Evolutionary conservation across 768 basidiomycete species (phyloP), one percentile per base, ranked within the genome.

Genomic region (Russula ochroleuca): DNA sequence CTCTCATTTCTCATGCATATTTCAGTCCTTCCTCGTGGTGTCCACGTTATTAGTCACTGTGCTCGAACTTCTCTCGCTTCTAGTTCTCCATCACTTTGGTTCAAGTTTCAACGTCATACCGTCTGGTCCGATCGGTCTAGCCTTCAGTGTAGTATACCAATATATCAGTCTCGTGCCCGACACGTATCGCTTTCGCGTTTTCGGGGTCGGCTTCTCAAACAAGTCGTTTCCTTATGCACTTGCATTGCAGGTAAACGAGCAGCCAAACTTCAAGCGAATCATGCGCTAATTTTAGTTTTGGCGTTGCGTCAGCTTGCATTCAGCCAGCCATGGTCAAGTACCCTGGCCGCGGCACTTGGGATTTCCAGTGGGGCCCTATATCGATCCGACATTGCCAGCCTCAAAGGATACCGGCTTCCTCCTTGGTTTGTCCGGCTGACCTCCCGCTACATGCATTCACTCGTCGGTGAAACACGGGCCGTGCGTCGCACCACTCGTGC

Each of bases 91-190:
- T 68, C 80, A 82, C 41, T 60, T 85, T 19, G 86, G 90, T 49
- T 55, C 64, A 17, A 51, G 31, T 4, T 72, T 94, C 60, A 92
- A 92, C 68, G 77, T 83, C 63, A 83, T 94, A 38, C 84, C 91
- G 1, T 73, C 89, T 38, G 94, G 94, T 2, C 88, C 91, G 10
- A 79, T 84, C n/a, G 79, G 87, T 3, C 69, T 94, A 1, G 70
- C 92, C 25, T 94, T 94, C 79, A 87, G 82, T 72, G 81, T 92
- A 41, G 70, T 95, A 33, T 95, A 93, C 73, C 92, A 95, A 71
- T 89, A 90, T 73, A 83, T 83, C 57, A 77, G 91, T 48, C 81
- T 91, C 47, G 85, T 94, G 1, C 94, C 94, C 1, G 75, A 85
- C 0, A 79, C 83, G 2, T 96, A 95, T 75, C 80, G 79, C 50